Conservation (phyloP, 1,284 basidiomycete species). For the Golubevia sp. region DNA sequence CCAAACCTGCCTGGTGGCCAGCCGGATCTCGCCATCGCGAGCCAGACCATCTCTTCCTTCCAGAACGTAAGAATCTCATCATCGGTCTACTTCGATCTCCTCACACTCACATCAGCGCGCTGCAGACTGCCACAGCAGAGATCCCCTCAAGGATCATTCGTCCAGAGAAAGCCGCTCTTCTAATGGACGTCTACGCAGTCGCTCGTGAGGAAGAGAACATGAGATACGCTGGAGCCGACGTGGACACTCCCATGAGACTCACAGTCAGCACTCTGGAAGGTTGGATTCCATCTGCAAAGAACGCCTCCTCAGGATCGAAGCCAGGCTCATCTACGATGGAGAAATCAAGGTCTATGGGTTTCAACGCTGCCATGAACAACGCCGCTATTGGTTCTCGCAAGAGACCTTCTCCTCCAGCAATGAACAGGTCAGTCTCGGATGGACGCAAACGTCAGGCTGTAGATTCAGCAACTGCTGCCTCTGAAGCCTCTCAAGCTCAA, state of each 20-base stretch:
- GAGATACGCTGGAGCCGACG: slow-evolving; percentile 22
- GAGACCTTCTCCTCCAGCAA: no score
- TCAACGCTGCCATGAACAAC: no score
- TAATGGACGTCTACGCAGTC: slow-evolving; percentile 66
- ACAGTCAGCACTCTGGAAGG: slow-evolving; percentile 42
- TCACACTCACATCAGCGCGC: slow-evolving; percentile 61
- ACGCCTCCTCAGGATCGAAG: no score
- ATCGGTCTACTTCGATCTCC: slow-evolving; percentile 63
- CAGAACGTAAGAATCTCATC: slow-evolving; percentile 64
- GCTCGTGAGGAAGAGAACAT: slow-evolving; percentile 61
- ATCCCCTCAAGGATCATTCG: slow-evolving; percentile 63
- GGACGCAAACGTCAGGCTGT: no score
- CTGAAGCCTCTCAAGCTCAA: no score
- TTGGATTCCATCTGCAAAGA: slow-evolving; percentile 14
- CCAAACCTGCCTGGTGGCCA: slow-evolving; percentile 67
- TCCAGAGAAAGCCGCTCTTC: slow-evolving; percentile 63
- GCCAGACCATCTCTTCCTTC: slow-evolving; percentile 65
- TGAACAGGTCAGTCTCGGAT: no score
- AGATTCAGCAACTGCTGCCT: no score
- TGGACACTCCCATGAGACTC: slow-evolving; percentile 33
- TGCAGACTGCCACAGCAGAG: slow-evolving; percentile 66
- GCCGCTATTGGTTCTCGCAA: no score
- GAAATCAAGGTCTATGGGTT: no score
- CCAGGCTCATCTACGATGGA: no score
- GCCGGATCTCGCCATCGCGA: slow-evolving; percentile 65